Conservation (phyloP, 2,329 filamentous ascomycete species). For the Alternaria atra region DNA sequence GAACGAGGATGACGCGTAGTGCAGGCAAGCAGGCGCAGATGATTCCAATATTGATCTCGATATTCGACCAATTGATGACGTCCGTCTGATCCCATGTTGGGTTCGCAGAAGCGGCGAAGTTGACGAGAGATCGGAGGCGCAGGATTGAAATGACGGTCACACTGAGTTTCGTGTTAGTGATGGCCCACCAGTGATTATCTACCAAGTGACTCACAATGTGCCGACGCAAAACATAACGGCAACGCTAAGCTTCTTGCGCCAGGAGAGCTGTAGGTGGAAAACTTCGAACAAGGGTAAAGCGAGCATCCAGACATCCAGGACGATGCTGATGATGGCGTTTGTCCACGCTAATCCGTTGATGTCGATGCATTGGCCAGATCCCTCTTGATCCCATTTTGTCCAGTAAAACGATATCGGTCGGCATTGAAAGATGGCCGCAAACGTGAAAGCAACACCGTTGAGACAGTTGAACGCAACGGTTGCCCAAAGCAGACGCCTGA, state of each 20-base stretch:
- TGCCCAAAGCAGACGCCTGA: conserved; percentile 23
- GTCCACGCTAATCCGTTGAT: conserved; percentile 46
- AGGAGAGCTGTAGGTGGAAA: conserved; percentile 40
- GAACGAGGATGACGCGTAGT: conserved; percentile 52
- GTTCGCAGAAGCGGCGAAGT: conserved; percentile 55
- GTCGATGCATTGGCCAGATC: conserved; percentile 45
- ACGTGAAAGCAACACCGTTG: conserved; percentile 32
- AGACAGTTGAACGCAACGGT: conserved; percentile 38
- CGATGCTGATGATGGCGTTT: conserved; percentile 46
- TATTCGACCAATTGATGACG: conserved; percentile 53
- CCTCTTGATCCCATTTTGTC: conserved; percentile 40
- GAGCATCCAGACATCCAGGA: conserved; percentile 44
- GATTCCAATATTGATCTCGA: conserved; percentile 56
- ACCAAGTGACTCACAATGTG: conserved; percentile 36
- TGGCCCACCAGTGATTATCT: too few species aligned
- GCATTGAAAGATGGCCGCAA: conserved; percentile 44
- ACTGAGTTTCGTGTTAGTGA: conserved; percentile 4
- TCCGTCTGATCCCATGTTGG: conserved; percentile 54
- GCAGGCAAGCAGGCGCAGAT: conserved; percentile 58
- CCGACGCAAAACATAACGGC: conserved; percentile 51
- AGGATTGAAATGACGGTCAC: conserved; percentile 57
- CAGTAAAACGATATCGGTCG: conserved; percentile 45
- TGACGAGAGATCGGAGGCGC: conserved; percentile 55
- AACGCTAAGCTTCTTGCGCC: conserved; percentile 50
- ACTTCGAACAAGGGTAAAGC: conserved; percentile 47